Percentiles rank a stretch among this genome's conserved stretches.
phyloP scores from a whole-genome alignment of 768 basidiomycete species.

The Lyophyllum atratum region DNA sequence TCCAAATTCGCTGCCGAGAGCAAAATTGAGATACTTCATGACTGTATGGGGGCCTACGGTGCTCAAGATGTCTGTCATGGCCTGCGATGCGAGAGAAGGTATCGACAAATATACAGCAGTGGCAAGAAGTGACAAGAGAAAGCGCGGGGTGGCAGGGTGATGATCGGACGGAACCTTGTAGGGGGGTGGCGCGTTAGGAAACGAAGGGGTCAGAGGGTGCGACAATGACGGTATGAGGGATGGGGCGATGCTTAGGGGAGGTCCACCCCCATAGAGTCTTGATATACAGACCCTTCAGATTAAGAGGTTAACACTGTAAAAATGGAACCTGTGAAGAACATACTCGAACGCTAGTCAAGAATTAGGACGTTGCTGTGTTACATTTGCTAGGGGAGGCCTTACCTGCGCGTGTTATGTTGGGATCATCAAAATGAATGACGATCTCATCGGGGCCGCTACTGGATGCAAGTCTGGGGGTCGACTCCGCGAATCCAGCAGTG shows the following conservation, averaged over 20 bases:
- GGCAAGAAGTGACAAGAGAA: constrained; percentile 85
- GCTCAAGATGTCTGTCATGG: constrained; percentile 67
- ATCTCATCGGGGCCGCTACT: constrained; percentile 52
- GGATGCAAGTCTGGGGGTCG: constrained; percentile 34
- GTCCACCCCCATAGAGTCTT: constrained; percentile 85
- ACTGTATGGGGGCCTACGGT: constrained; percentile 82
- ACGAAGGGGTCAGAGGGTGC: constrained; percentile 74
- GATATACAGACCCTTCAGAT: constrained; percentile 75
- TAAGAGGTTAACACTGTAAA: constrained; percentile 2
- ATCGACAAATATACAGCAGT: constrained; percentile 87
- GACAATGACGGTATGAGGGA: constrained; percentile 62
- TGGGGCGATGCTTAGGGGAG: constrained; percentile 67
- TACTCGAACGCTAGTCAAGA: constrained; percentile 80
- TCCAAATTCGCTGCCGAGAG: constrained; percentile 69
- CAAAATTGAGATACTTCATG: constrained; percentile 77
- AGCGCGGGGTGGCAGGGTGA: constrained; percentile 77
- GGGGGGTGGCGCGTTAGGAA: constrained; percentile 36
- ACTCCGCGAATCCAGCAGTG: constrained; percentile 76
- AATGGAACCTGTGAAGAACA: constrained; percentile 31
- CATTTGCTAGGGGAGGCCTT: constrained; percentile 25
- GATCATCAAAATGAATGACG: constrained; percentile 76
- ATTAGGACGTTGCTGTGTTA: constrained; percentile 13
- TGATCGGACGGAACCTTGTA: constrained; percentile 47
- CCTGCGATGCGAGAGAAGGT: constrained; percentile 72
- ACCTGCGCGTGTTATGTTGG: constrained; percentile 88